These are phyloP conservation scores for Lactifluus hygrophoroides DNA, from an alignment of 768 basidiomycete genomes.

Conservation along the genomic window DNA sequence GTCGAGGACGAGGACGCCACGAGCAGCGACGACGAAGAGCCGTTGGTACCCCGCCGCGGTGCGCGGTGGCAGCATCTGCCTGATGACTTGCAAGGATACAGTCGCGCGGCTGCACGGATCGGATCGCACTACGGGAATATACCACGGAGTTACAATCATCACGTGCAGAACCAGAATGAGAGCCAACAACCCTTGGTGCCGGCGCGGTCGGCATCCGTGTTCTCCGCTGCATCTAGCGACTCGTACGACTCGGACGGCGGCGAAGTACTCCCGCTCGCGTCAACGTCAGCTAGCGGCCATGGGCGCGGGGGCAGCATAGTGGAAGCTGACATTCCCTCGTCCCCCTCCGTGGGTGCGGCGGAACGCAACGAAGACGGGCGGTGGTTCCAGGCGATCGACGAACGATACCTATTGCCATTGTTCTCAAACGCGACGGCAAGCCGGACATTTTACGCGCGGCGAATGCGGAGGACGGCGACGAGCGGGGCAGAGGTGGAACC, in stretches of 20 bases:
- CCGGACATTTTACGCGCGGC: slow-evolving; percentile 74
- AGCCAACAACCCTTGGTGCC: slow-evolving; percentile 8
- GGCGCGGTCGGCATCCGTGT: slow-evolving; percentile 31
- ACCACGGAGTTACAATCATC: slow-evolving; percentile 53
- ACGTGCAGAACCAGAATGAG: slow-evolving; percentile 26
- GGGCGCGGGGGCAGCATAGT: neutral
- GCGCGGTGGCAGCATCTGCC: slow-evolving; percentile 18
- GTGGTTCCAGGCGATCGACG: slow-evolving; percentile 95
- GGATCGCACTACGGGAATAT: slow-evolving; percentile 44
- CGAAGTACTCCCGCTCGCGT: slow-evolving; percentile 72
- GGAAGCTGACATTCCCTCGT: slow-evolving; percentile 1
- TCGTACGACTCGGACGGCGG: slow-evolving; percentile 65
- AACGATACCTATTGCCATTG: slow-evolving; percentile 85
- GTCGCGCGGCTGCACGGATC: slow-evolving; percentile 34
- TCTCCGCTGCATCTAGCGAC: slow-evolving; percentile 70
- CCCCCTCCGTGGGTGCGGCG: slow-evolving; percentile 8
- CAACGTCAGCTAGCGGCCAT: slow-evolving; percentile 29
- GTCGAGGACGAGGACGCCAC: slow-evolving; percentile 86
- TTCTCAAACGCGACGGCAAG: slow-evolving; percentile 91
- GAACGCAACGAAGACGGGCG: slow-evolving; percentile 59
- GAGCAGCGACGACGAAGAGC: slow-evolving; percentile 37
- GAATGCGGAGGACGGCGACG: slow-evolving; percentile 43
- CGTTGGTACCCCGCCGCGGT: neutral
- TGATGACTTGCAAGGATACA: slow-evolving; percentile 23
- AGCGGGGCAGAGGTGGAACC: slow-evolving; percentile 17